Percentiles rank a stretch among this genome's conserved stretches.
Conservation (phyloP, 2,329 filamentous ascomycete species). For the Hymenoscyphus linearis region DNA sequence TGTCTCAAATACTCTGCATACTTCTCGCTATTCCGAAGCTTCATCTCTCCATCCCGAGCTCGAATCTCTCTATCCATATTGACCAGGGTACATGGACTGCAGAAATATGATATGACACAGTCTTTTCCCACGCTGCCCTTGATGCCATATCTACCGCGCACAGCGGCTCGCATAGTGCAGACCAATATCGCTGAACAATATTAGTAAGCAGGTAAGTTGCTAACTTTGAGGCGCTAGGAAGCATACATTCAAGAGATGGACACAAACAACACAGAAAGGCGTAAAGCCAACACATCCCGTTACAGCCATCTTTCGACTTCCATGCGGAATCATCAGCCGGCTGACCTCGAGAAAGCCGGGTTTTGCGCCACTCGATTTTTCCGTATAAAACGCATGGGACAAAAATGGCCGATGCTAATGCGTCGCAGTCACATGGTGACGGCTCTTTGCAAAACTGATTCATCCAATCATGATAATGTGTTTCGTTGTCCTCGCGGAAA, state of each 20-base stretch:
- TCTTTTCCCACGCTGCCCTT: conserved; percentile 35
- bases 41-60: conserved; percentile 33
- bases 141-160: conserved; percentile 41
- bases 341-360: conserved; percentile 33
- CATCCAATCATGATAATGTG: conserved; percentile 29
- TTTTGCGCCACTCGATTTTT: conserved; percentile 39
- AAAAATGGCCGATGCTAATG: conserved; percentile 36
- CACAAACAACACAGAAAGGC: conserved; percentile 19
- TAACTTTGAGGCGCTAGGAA: not conserved
- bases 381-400: conserved; percentile 40
- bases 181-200: not conserved
- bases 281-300: conserved; percentile 33
- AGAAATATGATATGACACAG: conserved; percentile 34
- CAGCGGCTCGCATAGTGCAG: conserved; percentile 31
- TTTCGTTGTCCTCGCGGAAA: conserved; percentile 2
- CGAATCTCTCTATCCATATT: conserved; percentile 42
- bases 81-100: conserved; percentile 37
- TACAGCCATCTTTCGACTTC: conserved; percentile 33
- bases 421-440: conserved; percentile 28
- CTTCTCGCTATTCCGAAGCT: conserved; percentile 13
- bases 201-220: not conserved
- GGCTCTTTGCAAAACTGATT: conserved; percentile 36
- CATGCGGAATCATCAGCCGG: conserved; percentile 36
- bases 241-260: not conserved
- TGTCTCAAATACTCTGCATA: conserved; percentile 1